A percentile compares a stretch with the other conserved stretches of the same genome.
Evolutionary conservation across 2,329 filamentous ascomycete species (phyloP).

Genomic region (Tolypocladium pustulatum): DNA sequence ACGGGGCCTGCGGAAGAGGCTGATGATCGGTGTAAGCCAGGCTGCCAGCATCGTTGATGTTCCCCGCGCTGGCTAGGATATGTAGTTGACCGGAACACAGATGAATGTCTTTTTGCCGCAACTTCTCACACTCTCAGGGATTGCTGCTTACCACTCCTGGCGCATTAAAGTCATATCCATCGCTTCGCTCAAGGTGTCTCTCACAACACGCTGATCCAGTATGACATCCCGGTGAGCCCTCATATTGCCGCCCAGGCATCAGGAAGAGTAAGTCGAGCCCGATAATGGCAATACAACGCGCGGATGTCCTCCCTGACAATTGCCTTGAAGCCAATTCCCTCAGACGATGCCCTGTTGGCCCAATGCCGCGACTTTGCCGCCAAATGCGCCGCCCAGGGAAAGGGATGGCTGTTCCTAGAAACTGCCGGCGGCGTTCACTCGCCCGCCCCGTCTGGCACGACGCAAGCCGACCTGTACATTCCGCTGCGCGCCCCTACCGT

Average conservation of each 20-base stretch:
- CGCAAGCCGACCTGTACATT: constrained; percentile 69
- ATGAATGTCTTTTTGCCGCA: neutral
- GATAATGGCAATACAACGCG: constrained; percentile 1
- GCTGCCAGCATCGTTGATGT: neutral
- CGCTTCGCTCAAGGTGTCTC: constrained; percentile 42
- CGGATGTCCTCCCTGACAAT: neutral
- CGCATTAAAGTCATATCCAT: constrained; percentile 47
- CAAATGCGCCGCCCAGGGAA: constrained; percentile 27
- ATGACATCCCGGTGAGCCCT: constrained; percentile 64
- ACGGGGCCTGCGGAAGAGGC: constrained; percentile 61
- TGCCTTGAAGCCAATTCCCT: constrained; percentile 31
- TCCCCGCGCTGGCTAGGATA: neutral
- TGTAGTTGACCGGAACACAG: neutral
- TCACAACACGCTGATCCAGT: constrained; percentile 55
- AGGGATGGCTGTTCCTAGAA: constrained; percentile 61
- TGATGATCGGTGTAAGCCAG: constrained; percentile 51
- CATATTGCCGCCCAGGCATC: constrained; percentile 55
- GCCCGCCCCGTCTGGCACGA: constrained; percentile 62
- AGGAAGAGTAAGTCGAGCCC: constrained; percentile 25
- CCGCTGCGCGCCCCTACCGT: constrained; percentile 64
- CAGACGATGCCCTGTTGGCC: constrained; percentile 39
- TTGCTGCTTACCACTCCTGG: neutral
- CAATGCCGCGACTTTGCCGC: constrained; percentile 26
- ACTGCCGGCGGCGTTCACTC: constrained; percentile 78
- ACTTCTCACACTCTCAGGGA: neutral